phyloP scores from a whole-genome alignment of 1,139 yeast species.

The Scheffersomyces illinoinensis region DNA sequence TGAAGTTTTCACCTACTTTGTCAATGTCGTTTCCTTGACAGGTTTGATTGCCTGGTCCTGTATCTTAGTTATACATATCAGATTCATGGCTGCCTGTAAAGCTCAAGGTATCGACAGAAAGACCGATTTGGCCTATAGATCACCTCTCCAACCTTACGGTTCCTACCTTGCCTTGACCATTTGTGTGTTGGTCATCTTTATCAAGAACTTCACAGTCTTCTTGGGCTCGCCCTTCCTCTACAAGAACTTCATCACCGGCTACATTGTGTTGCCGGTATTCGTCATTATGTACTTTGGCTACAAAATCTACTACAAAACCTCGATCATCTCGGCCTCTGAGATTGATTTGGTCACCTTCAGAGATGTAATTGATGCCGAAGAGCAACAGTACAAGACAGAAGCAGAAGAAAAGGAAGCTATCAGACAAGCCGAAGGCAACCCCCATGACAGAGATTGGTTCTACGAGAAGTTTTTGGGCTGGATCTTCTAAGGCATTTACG shows the following conservation, averaged over 20 bases:
- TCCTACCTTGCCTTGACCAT: constrained; percentile 58
- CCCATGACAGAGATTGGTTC: constrained; percentile 47
- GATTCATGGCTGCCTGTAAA: constrained; percentile 63
- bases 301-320: constrained; percentile 56
- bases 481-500: constrained; percentile 35
- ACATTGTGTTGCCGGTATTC: constrained; percentile 73
- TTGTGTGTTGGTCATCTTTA: constrained; percentile 55
- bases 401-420: constrained; percentile 43
- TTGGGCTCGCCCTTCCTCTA: constrained; percentile 54
- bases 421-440: constrained; percentile 49
- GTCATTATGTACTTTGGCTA: constrained; percentile 56
- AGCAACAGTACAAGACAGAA: constrained; percentile 50
- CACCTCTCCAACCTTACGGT: constrained; percentile 71
- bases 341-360: constrained; percentile 65
- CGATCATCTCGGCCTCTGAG: constrained; percentile 52
- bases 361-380: constrained; percentile 70
- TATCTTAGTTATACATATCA: constrained; percentile 51
- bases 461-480: constrained; percentile 59
- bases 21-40: constrained; percentile 29
- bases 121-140: constrained; percentile 52
- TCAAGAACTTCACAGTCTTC: constrained; percentile 76
- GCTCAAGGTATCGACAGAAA: constrained; percentile 57
- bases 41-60: constrained; percentile 32
- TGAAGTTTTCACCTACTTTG: constrained; percentile 26
- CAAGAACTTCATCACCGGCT: constrained; percentile 71